Percentiles rank a stretch among this genome's conserved stretches.
These are phyloP conservation scores for Helotiales sp. DNA, from an alignment of 2,329 filamentous ascomycete species.

Conservation along the genomic window DNA sequence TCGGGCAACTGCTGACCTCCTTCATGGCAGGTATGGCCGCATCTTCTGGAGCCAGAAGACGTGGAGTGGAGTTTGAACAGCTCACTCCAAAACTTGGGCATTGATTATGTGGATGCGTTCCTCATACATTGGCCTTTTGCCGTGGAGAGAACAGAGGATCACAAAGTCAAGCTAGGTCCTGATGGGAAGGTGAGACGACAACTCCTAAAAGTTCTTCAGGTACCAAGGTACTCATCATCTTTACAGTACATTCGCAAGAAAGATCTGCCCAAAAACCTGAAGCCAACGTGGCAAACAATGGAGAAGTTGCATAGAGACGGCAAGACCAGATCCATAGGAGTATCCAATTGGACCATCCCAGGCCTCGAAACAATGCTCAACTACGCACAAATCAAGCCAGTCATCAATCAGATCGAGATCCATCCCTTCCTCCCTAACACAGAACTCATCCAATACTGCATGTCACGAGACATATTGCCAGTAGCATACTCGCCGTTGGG, in stretches of 20 bases:
- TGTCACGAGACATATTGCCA: conserved; percentile 66
- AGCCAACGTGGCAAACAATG: conserved; percentile 71
- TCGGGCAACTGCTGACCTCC: background rate
- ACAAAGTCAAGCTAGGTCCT: conserved; percentile 53
- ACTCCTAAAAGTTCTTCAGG: background rate
- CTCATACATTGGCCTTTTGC: conserved; percentile 81
- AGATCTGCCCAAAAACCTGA: conserved; percentile 62
- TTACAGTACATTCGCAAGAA: conserved; percentile 58
- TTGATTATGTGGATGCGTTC: conserved; percentile 80
- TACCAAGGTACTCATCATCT: conserved; percentile 11
- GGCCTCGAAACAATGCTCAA: conserved; percentile 52
- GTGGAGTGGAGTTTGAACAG: conserved; percentile 69
- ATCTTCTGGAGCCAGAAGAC: conserved; percentile 62
- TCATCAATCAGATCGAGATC: conserved; percentile 62
- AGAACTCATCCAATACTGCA: conserved; percentile 68
- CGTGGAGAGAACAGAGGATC: conserved; percentile 74
- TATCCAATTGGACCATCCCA: conserved; percentile 57
- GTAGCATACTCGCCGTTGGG: conserved; percentile 72
- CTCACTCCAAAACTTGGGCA: conserved; percentile 68
- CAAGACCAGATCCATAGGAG: conserved; percentile 58
- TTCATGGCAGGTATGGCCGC: conserved; percentile 47
- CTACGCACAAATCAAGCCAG: conserved; percentile 47
- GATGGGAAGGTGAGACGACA: conserved; percentile 47
- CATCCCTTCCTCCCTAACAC: conserved; percentile 73
- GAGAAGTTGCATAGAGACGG: conserved; percentile 62